Conservation (phyloP, 192 early-diverging fungal genomes). For the Entomortierella parvispora region DNA sequence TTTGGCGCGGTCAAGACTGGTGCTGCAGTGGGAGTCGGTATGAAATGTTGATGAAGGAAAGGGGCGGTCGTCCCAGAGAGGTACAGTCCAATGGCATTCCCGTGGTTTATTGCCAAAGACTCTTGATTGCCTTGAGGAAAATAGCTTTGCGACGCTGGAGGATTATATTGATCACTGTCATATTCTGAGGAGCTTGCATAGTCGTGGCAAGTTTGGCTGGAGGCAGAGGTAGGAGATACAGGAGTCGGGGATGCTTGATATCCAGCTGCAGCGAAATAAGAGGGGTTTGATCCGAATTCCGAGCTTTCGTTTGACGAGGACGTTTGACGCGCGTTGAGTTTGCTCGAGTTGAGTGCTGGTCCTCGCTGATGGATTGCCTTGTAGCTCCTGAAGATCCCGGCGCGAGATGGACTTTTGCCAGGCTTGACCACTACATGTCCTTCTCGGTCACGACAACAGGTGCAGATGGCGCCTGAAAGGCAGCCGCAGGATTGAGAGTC, state of each 20-base stretch:
- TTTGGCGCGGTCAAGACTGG: too few relatives aligned
- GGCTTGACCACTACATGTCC: conserved; percentile 34
- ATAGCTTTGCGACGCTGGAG: conserved; percentile 13
- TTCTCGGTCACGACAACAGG: conserved; percentile 32
- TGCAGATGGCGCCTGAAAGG: conserved; percentile 20
- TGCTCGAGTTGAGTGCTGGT: conserved; percentile 10
- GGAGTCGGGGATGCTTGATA: too few relatives aligned
- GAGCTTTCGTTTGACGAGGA: too few relatives aligned
- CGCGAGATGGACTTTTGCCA: conserved; percentile 8
- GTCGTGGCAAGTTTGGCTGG: conserved; percentile 30
- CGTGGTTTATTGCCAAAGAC: too few relatives aligned
- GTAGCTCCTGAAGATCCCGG: conserved; percentile 18
- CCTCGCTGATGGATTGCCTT: conserved; percentile 3
- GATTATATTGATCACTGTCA: conserved; percentile 33
- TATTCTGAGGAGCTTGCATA: conserved; percentile 37
- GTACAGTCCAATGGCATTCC: too few relatives aligned
- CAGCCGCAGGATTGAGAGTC: conserved; percentile 21
- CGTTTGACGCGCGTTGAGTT: not conserved
- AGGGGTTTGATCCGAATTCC: too few relatives aligned
- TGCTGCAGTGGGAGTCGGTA: too few relatives aligned
- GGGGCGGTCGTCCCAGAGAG: too few relatives aligned
- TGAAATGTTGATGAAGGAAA: too few relatives aligned
- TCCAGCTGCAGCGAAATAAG: too few relatives aligned
- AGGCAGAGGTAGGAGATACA: too few relatives aligned
- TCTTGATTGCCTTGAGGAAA: not conserved